Evolutionary conservation across 208 protist species (phyloP), one percentile per base, ranked within the genome.

Genomic region (Lotmaria passim): DNA sequence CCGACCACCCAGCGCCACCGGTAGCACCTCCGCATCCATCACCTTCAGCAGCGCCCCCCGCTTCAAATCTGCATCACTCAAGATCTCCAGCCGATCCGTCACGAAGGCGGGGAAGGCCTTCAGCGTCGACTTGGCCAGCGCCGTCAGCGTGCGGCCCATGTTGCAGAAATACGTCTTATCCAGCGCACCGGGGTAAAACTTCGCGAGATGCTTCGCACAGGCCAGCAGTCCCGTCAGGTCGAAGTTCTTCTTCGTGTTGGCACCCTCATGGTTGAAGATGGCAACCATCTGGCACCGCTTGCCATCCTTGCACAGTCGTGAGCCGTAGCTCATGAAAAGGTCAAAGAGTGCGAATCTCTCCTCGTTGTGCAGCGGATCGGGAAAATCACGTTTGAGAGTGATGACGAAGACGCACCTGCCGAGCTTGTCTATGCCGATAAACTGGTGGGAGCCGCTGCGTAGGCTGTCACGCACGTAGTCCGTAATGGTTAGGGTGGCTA

Each of bases 91-190:
- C 11, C 64, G 65, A 11, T 81, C 68, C 1, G 81, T 81, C 15
- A 87, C 70, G 24, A 74, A 69, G 23, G 70, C 23, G 23, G 84
- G 84, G 4, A 90, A 36, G 43, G 56, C 48, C 31, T 34, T 52
- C 51, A 90, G 74, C 14, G 87, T 55, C 11, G 84, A 74, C 60
- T 82, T 84, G 21, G 74, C 73, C 58, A 86, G 31, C 4, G 65
- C 39, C 1, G 76, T 19, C 11, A 90, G 59, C 0, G 67, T 75
- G 30, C 75, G 31, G 56, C 72, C 57, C 84, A 90, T 87, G 26
- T 81, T 83, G 59, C 80, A 86, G 15, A 87, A 48, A 55, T 85
- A 85, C 44, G 82, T 79, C 70, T 78, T 79, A 36, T 79, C 78
- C 30, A 86, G 47, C 21, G n/a, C 24, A 10, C 81, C 81, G 26